Evolutionary conservation across 148 eudicot genomes (phyloP).

Genomic region (Chenopodium album): DNA sequence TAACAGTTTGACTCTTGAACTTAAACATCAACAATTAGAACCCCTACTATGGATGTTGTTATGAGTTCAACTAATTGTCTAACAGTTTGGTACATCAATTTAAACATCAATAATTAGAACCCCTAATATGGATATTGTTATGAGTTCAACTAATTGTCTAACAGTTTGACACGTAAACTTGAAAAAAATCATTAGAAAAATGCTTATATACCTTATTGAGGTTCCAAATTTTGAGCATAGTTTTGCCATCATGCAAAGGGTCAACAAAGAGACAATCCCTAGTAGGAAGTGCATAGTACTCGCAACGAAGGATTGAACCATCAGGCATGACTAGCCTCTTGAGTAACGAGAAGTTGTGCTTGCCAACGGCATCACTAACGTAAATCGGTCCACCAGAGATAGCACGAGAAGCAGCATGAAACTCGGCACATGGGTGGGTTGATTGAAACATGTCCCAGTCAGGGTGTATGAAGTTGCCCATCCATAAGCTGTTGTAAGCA

Average conservation of each 20-base stretch:
- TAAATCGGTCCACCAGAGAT: constrained; percentile 94
- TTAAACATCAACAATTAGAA: background rate
- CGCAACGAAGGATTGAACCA: constrained; percentile 72
- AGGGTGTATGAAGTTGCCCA: constrained; percentile 94
- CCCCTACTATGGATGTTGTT: no score
- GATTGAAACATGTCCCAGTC: constrained; percentile 99
- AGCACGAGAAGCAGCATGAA: constrained; percentile 95
- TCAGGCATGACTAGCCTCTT: constrained; percentile 75
- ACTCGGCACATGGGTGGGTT: constrained; percentile 88
- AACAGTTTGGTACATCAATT: no score
- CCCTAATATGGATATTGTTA: background rate
- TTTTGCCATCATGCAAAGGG: constrained; percentile 82
- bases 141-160: background rate
- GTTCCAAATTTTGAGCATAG: constrained; percentile 95
- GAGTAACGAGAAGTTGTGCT: constrained; percentile 70
- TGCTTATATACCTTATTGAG: constrained; percentile 57
- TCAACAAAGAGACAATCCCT: constrained; percentile 81
- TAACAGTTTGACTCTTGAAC: background rate
- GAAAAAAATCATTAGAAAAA: background rate
- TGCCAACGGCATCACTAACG: constrained; percentile 78
- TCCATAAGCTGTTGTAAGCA: constrained; percentile 94
- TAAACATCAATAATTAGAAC: background rate
- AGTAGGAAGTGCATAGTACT: constrained; percentile 74
- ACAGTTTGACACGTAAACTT: no score
- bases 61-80: no score